These are phyloP conservation scores for Colletotrichum costaricense DNA, from an alignment of 2,329 filamentous ascomycete species.

Conservation along the genomic window DNA sequence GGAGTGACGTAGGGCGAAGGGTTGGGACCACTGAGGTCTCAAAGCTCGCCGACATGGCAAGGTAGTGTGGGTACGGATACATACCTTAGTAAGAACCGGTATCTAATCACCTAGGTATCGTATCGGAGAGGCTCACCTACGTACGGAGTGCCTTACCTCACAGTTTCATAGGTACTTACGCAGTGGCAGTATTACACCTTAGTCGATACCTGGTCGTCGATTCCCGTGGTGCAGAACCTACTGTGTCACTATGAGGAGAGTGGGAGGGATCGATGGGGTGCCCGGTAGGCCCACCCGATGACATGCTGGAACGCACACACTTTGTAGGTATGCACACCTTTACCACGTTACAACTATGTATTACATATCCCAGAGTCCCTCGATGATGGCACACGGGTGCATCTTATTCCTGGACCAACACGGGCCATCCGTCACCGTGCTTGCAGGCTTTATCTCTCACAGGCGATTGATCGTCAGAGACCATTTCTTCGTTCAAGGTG, in stretches of 20 bases:
- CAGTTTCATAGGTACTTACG: neutral
- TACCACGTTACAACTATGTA: neutral
- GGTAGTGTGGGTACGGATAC: too few relatives aligned
- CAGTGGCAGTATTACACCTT: neutral
- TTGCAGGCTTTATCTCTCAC: conserved; percentile 5
- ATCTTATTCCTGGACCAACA: neutral
- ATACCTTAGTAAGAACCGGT: too few relatives aligned
- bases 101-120: too few relatives aligned
- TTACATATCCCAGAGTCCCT: neutral
- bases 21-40: conserved; percentile 2
- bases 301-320: neutral
- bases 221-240: neutral
- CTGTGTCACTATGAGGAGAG: neutral
- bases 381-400: neutral
- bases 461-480: conserved; percentile 9
- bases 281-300: conserved; percentile 4
- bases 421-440: conserved; percentile 1
- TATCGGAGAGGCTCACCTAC: neutral
- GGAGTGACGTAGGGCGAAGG: conserved; percentile 22
- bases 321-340: neutral
- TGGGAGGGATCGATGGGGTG: neutral
- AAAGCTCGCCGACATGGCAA: neutral
- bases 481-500: neutral
- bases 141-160: neutral
- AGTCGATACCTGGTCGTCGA: neutral